These are phyloP conservation scores for Periglandula ipomoeae DNA, from an alignment of 2,329 filamentous ascomycete genomes.

Conservation along the genomic window DNA sequence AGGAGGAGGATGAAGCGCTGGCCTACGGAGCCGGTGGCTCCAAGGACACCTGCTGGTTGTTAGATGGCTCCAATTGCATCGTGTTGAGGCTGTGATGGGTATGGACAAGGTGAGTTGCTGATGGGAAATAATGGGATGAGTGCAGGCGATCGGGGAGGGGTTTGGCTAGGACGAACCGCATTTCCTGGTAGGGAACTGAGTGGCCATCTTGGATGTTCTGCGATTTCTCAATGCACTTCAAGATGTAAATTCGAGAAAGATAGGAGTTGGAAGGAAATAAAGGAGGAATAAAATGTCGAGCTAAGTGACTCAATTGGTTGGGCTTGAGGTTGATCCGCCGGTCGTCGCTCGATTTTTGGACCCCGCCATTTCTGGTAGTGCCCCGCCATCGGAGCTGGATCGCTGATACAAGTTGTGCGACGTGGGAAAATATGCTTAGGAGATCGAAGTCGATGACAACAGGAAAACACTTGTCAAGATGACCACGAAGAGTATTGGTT, in stretches of 20 bases:
- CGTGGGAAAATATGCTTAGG: too few relatives aligned
- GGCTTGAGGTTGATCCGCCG: conserved; percentile 4
- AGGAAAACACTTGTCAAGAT: too few relatives aligned
- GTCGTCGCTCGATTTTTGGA: conserved; percentile 12
- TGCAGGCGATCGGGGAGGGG: not conserved
- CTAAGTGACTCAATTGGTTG: conserved; percentile 1
- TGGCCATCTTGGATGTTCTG: conserved; percentile 16
- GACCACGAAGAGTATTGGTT: not conserved
- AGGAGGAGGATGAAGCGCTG: conserved; percentile 93
- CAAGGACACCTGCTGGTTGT: conserved; percentile 56
- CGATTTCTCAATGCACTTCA: not conserved
- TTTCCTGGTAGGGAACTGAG: conserved; percentile 47
- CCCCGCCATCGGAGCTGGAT: conserved; percentile 23
- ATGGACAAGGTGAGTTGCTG: conserved; percentile 1
- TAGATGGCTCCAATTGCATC: too few relatives aligned
- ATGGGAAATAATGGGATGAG: not conserved
- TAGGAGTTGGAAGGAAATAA: too few relatives aligned
- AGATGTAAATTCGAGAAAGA: not conserved
- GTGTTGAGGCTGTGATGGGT: not conserved
- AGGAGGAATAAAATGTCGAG: too few relatives aligned
- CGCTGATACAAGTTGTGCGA: not conserved
- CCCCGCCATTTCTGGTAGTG: conserved; percentile 16
- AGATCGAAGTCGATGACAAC: too few relatives aligned
- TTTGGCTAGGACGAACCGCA: conserved; percentile 36
- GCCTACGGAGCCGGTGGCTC: conserved; percentile 88